Base-by-base conservation (phyloP, 2,329 filamentous ascomycete genomes). In the Amylocarpus encephaloides region DNA sequence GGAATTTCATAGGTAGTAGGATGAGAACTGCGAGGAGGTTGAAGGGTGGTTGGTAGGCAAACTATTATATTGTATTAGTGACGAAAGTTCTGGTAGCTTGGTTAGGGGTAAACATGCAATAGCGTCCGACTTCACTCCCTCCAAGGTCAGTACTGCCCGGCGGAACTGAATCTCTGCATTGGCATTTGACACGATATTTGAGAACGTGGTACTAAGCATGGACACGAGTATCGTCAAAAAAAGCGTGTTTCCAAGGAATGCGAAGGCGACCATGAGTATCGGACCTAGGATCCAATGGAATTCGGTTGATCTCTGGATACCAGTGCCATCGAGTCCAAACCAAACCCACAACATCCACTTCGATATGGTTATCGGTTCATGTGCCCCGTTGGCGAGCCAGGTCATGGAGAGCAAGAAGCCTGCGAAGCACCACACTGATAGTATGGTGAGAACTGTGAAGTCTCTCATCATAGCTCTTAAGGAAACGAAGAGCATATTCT, bases 291-390 rank as follows among this genome's bases (percentile, higher is more conserved):
- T 70, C 74, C 80, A 80, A 68, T 94, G 88, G 62, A 93, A 88
- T 50, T 88, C 80, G 18, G 78, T 74, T 61, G 76, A 76, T 51
- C 74, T 70, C 54, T 76, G 69, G 33, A 80, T 77, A 1, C 77
- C 35, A 69, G 54, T 64, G 4, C 57, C 88, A 60, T 93, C 88
- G 1, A 94, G 78, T 2, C 88, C 88, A 63, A 94, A 93, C 88
- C 88, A 94, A 56, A 94, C 91, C 78, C 86, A 93, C 1, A 93
- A 78, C 87, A 94, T 92, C 88, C 88, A 94, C 67, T 91, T 90
- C 40, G 82, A 82, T 54, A 93, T 90, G 1, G 83, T 87, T 68
- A 86, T 70, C 4, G 83, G 68, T 46, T 77, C 71, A 47, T 85
- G 81, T 1, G 69, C 67, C 16, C 80, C 82, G 56, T 86, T 77